Evolutionary conservation across 768 basidiomycete genomes (phyloP), one percentile per base, ranked within the genome.

Genomic region (Naganishia vaughanmartiniae): DNA sequence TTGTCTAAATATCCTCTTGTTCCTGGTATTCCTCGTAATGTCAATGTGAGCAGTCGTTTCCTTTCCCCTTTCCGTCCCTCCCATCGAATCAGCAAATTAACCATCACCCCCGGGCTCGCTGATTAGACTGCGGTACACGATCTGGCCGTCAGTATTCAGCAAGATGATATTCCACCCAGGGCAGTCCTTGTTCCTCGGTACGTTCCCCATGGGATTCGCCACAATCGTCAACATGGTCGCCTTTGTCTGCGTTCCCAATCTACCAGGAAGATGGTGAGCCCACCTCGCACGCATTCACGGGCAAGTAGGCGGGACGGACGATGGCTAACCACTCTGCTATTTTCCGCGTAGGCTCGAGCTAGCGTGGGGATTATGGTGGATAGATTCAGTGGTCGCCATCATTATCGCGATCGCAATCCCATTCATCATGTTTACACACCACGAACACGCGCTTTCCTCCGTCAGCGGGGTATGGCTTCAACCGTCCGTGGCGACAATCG

Each of bases 391-490:
- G 0, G 66, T 89, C 15, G 87, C 89, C 0, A 73, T 87, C 17
- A 17, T 86, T 34, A 87, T 87, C 74, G 87, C 85, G 67, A 87
- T 88, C 82, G 85, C 86, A 10, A 81, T 87, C 45, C 77, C 90
- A 0, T 87, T 90, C 73, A 77, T 86, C 65, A 90, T 91, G 87
- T 79, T 86, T 80, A 78, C 83, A 46, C 75, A 85, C n/a, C 88
- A 91, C 24, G 81, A 83, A 7, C 88, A 90, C 75, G 80, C 86
- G 0, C 75, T 88, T 6, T 82, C 85, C 53, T 76, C 81, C 1
- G 85, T 90, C 85, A 87, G 87, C 0, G 81, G 87, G 28, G 78
- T 84, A 26, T 91, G 90, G 90, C 82, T 91, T 10, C 87, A 92
- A 34, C 91, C 91, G 0, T 85, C 90, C 14, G 88, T 92, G 3